Conservation (phyloP, 2,329 filamentous ascomycete genomes). For the Thielaviopsis musarum region DNA sequence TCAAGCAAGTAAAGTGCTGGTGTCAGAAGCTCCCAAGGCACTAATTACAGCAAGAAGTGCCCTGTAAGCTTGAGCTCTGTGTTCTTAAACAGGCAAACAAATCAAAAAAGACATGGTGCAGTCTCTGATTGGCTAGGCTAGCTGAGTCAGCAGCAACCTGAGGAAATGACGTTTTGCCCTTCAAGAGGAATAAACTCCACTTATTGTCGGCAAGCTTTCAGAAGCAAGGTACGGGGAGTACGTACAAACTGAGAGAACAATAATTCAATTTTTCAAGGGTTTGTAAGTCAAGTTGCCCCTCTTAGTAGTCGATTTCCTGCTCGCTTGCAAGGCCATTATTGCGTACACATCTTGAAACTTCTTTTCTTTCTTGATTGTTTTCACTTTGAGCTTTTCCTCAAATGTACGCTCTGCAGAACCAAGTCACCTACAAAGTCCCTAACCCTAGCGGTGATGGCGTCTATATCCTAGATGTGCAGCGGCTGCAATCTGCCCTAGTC, state of each 20-base stretch:
- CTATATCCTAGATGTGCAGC: conserved; percentile 10
- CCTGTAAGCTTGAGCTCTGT: neutral
- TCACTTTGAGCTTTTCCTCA: neutral
- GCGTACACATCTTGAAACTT: neutral
- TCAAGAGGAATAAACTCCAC: neutral
- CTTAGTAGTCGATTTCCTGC: neutral
- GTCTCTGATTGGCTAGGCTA: neutral
- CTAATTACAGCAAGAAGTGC: neutral
- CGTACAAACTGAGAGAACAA: too few relatives aligned
- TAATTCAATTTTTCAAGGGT: neutral
- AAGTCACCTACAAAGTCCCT: conserved; percentile 9
- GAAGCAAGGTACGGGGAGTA: neutral
- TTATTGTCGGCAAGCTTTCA: neutral
- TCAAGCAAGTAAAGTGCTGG: too few relatives aligned
- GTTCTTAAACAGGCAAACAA: neutral
- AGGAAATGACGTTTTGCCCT: neutral
- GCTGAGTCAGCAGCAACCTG: neutral
- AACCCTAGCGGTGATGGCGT: conserved; percentile 9
- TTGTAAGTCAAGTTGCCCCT: neutral
- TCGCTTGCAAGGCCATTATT: neutral
- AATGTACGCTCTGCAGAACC: conserved; percentile 10
- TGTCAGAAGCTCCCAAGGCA: too few relatives aligned
- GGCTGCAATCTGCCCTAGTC: conserved; percentile 2
- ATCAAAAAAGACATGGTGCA: conserved; percentile 7
- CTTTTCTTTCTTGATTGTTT: neutral